Evolutionary conservation across 176 grass and related monocot species (phyloP).

Genomic region (Eleusine coracana): DNA sequence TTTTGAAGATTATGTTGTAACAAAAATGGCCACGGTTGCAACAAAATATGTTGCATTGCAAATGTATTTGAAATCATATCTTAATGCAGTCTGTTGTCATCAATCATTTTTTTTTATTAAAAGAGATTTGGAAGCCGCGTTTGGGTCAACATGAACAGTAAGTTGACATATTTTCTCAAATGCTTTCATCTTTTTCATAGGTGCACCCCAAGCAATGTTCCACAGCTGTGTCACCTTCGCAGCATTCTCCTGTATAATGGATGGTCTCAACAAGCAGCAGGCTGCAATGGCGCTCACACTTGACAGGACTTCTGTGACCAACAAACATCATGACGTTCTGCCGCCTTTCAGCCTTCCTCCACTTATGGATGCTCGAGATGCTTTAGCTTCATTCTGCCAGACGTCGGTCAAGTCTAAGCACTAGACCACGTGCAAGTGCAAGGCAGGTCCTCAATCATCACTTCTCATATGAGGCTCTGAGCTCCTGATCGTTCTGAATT

Average conservation of each 20-base stretch:
- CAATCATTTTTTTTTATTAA: background rate
- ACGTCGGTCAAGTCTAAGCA: slow-evolving; percentile 51
- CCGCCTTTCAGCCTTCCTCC: slow-evolving; percentile 70
- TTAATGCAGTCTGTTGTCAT: background rate
- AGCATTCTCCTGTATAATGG: slow-evolving; percentile 85
- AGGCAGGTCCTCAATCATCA: background rate
- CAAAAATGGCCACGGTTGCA: background rate
- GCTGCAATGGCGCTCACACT: slow-evolving; percentile 57
- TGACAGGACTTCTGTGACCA: background rate
- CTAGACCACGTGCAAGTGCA: background rate
- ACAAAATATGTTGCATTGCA: background rate
- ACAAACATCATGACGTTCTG: slow-evolving; percentile 41
- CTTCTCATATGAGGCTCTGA: background rate
- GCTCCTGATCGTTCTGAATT: slow-evolving; percentile 3
- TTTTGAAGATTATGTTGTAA: background rate
- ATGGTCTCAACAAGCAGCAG: slow-evolving; percentile 85
- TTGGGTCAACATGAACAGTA: background rate
- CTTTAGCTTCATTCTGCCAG: slow-evolving; percentile 62
- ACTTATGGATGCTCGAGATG: slow-evolving; percentile 54
- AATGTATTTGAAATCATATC: background rate
- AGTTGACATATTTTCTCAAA: slow-evolving; percentile 1
- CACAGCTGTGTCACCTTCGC: slow-evolving; percentile 82
- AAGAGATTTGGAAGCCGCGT: background rate
- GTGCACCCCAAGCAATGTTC: slow-evolving; percentile 72
- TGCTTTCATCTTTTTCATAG: slow-evolving; percentile 40